These are phyloP conservation scores for Pochonia chlamydosporia DNA, from an alignment of 2,329 filamentous ascomycete species.

Conservation along the genomic window DNA sequence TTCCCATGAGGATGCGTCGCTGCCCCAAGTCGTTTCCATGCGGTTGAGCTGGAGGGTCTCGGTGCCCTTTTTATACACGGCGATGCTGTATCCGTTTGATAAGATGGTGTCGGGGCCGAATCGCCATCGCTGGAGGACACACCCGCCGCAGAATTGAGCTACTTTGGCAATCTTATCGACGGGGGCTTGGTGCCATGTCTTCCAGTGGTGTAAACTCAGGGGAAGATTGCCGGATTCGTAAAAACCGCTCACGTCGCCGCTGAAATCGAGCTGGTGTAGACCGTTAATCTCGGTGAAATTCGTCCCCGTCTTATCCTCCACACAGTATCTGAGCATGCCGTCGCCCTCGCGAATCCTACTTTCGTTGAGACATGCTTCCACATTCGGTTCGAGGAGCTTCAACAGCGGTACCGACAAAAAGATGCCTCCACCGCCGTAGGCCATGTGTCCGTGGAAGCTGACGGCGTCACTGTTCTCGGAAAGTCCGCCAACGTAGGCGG, in stretches of 20 bases:
- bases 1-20: constrained; percentile 38
- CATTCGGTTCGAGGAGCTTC: constrained; percentile 37
- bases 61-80: constrained; percentile 37
- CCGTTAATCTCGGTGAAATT: constrained; percentile 50
- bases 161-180: constrained; percentile 15
- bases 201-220: constrained; percentile 58
- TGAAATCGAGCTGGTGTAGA: constrained; percentile 53
- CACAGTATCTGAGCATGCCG: constrained; percentile 50
- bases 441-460: constrained; percentile 49
- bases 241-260: constrained; percentile 49
- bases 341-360: constrained; percentile 41
- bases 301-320: constrained; percentile 47
- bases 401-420: constrained; percentile 51
- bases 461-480: constrained; percentile 51
- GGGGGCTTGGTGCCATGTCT: constrained; percentile 50
- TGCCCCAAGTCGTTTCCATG: constrained; percentile 50
- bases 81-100: constrained; percentile 54
- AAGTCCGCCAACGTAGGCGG: constrained; percentile 50
- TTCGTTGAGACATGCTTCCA: constrained; percentile 42
- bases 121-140: constrained; percentile 51
- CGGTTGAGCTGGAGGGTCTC: constrained; percentile 35
- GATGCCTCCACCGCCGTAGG: constrained; percentile 54
- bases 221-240: constrained; percentile 52
- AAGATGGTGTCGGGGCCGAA: constrained; percentile 43
- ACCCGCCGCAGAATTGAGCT: constrained; percentile 46